Evolutionary conservation across 2,329 filamentous ascomycete genomes (phyloP), one percentile per base, ranked within the genome.

Genomic region (Hymenoscyphus salicellus): DNA sequence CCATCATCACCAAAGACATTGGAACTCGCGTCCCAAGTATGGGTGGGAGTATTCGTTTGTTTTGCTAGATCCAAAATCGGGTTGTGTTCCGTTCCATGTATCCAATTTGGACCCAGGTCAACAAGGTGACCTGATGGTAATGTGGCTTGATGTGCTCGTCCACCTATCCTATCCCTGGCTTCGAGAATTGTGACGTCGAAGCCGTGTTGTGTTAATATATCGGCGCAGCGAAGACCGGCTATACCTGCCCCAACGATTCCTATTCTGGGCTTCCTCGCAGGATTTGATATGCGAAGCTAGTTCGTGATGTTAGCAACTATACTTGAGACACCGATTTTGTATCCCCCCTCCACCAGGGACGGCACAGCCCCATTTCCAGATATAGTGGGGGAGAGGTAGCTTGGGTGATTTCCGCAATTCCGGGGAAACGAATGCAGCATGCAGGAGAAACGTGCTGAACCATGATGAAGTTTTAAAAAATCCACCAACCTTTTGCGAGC

Each of bases 131-230:
- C 72, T 6, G 69, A 69, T 10, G 72, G 65, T 17, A 76, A 66
- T 16, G 52, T 69, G 17, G 55, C 58, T 60, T 75, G 74, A 33
- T 68, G 66, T 16, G 70, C 64, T 49, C 74, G 68, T 17, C 85
- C 85, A 5, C 85, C 85, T 62, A 87, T 76, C 55, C 84, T 77
- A 71, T 84, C 75, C 60, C 84, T 76, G 0, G 80, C 85, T 72
- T 87, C 85, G 16, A 86, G 75, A n/a, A 87, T 82, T 0, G 83
- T 84, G 14, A 87, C 84, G 57, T 81, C 77, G 65, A 81, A 80
- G 2, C 83, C 84, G 68, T 81, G 78, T 60, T 81, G 77, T 2
- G 85, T 72, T 10, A 87, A 74, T 0, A 86, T 73, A 65, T 86
- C 83, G 30, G 85, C 84, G 69, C 82, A 85, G 65, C 83, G 78